phyloP scores from a whole-genome alignment of 2,329 filamentous ascomycete species.

The Laburnicola sp. region DNA sequence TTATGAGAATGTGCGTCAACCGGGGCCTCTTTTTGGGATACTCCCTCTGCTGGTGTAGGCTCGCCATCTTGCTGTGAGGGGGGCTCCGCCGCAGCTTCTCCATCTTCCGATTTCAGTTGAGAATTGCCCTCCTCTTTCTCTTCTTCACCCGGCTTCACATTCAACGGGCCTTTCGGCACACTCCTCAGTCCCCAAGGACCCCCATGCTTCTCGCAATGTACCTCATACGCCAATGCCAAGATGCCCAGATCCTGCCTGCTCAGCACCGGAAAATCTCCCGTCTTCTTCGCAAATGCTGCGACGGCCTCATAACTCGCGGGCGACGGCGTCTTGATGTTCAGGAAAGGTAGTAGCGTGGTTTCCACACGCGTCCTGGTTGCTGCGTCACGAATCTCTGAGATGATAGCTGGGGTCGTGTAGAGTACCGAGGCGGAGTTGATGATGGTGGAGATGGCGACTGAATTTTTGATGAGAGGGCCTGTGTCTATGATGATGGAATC shows the following conservation, averaged over 20 bases:
- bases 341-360: constrained; percentile 81
- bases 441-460: constrained; percentile 80
- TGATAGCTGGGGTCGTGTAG: constrained; percentile 76
- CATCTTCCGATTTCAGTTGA: neutral
- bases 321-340: constrained; percentile 73
- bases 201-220: constrained; percentile 90
- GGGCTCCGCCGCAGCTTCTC: neutral
- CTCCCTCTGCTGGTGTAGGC: neutral
- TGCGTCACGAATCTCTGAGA: constrained; percentile 84
- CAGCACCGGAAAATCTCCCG: constrained; percentile 84
- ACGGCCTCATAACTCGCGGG: constrained; percentile 79
- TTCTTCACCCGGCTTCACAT: constrained; percentile 57
- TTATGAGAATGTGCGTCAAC: neutral
- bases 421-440: constrained; percentile 69
- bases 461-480: constrained; percentile 91
- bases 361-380: constrained; percentile 79
- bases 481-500: constrained; percentile 87
- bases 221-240: constrained; percentile 85
- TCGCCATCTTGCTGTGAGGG: neutral
- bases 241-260: constrained; percentile 89
- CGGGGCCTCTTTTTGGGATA: too few species aligned
- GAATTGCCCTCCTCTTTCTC: constrained; percentile 3
- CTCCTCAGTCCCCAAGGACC: constrained; percentile 84
- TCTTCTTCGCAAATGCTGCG: constrained; percentile 81
- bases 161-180: constrained; percentile 73